A percentile compares a stretch with the other conserved stretches of the same genome.
Evolutionary conservation across 352 stramenopile species (phyloP).

Genomic region (Phytophthora megakarya): DNA sequence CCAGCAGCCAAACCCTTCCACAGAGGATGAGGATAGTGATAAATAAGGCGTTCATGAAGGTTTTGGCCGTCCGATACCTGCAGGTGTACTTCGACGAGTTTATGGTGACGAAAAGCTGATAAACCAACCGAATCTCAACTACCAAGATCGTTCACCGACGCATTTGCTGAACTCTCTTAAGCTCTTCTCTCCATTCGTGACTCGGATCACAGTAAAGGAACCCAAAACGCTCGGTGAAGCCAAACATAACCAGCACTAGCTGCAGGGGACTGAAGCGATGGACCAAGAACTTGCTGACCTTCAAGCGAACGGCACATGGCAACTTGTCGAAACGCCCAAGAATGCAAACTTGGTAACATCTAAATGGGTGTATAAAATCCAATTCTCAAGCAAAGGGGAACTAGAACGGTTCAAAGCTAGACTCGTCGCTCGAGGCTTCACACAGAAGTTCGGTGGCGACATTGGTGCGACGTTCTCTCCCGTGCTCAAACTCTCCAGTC

Average conservation of each 20-base stretch:
- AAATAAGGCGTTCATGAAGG: no score
- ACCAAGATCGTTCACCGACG: no score
- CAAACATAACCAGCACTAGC: not conserved
- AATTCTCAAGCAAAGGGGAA: slow-evolving; percentile 6
- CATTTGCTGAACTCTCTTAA: no score
- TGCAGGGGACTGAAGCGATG: slow-evolving; percentile 5
- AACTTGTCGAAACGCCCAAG: not conserved
- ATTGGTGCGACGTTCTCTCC: slow-evolving; percentile 6
- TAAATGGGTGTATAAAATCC: slow-evolving; percentile 15
- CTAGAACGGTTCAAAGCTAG: slow-evolving; percentile 8
- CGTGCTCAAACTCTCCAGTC: slow-evolving; percentile 15
- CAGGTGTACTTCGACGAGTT: no score
- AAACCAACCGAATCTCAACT: no score
- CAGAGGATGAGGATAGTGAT: no score
- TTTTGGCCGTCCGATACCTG: no score
- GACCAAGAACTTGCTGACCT: not conserved
- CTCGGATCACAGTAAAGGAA: no score
- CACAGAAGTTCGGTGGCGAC: slow-evolving; percentile 7
- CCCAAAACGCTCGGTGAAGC: no score
- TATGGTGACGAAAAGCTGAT: no score
- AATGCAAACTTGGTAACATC: slow-evolving; percentile 10
- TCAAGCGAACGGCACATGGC: slow-evolving; percentile 11
- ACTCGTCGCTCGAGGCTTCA: slow-evolving; percentile 5
- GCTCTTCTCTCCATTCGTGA: no score
- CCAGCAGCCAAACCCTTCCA: no score